Percentiles rank a stretch among this genome's conserved stretches.
Conservation (phyloP, 257 asterid species). For the Paulownia fortunei region DNA sequence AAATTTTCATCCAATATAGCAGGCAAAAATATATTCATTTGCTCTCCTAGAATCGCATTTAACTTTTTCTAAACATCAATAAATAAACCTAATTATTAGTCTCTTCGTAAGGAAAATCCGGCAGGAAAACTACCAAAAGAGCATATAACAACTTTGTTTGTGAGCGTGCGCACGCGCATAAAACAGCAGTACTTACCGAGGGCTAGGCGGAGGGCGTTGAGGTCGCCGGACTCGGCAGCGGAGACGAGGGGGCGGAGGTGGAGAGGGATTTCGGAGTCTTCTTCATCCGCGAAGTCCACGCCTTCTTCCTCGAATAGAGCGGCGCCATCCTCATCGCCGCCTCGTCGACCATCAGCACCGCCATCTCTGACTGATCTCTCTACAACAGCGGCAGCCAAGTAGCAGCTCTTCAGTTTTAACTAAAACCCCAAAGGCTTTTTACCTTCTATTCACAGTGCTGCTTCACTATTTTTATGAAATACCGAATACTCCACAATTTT, state of each 20-base stretch:
- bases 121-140: not conserved
- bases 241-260: constrained; percentile 74
- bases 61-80: not conserved
- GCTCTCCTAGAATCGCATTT: not conserved
- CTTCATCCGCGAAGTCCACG: constrained; percentile 49
- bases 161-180: not conserved
- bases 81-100: not conserved
- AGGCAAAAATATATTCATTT: not conserved
- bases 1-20: not conserved
- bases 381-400: not conserved
- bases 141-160: not conserved
- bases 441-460: not conserved
- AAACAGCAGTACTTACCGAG: constrained; percentile 48
- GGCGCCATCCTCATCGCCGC: constrained; percentile 67
- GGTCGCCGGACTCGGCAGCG: constrained; percentile 71
- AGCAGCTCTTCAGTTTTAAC: constrained; percentile 2
- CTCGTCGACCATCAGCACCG: constrained; percentile 77
- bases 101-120: not conserved
- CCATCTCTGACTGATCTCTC: constrained; percentile 49
- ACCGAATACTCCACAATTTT: not conserved
- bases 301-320: constrained; percentile 66
- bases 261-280: constrained; percentile 58
- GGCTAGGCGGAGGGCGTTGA: constrained; percentile 68
- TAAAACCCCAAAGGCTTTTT: not conserved
- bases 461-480: not conserved